phyloP scores from a whole-genome alignment of 2,329 filamentous ascomycete species.

The Juglanconis juglandina region DNA sequence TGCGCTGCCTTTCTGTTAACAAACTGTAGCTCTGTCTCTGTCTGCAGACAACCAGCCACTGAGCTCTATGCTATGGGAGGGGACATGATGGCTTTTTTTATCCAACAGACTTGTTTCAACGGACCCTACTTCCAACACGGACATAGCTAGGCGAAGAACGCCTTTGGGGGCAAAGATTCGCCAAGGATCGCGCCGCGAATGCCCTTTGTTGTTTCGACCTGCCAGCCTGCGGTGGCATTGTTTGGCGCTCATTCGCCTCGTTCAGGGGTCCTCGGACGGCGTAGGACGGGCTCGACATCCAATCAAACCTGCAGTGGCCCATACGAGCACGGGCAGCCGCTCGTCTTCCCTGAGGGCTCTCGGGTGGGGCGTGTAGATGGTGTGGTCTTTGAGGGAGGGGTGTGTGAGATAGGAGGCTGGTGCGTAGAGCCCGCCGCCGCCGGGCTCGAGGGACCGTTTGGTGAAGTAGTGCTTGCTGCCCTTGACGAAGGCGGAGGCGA shows the following conservation, averaged over 20 bases:
- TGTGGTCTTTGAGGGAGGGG: background rate
- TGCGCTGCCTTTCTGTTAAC: background rate
- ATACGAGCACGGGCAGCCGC: background rate
- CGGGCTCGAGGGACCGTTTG: background rate
- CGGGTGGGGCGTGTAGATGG: conserved; percentile 7
- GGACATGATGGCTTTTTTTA: no score
- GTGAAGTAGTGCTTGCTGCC: conserved; percentile 6
- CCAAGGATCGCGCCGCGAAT: no score
- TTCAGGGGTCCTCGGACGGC: background rate
- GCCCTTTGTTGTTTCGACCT: conserved; percentile 1
- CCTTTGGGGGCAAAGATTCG: no score
- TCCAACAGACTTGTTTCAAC: no score
- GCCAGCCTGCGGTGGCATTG: background rate
- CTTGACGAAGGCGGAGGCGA: conserved; percentile 5
- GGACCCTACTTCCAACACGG: no score
- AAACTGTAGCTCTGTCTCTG: no score
- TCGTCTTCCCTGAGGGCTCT: background rate
- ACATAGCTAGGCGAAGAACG: no score
- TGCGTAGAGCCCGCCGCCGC: background rate
- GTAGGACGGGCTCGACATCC: background rate
- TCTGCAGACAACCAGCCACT: no score
- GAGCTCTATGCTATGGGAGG: no score
- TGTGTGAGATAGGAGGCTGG: background rate
- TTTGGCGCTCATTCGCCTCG: background rate
- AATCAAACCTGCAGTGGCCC: conserved; percentile 3